phyloP scores from a whole-genome alignment of 148 eudicot species.

The Amaranthus palmeri region DNA sequence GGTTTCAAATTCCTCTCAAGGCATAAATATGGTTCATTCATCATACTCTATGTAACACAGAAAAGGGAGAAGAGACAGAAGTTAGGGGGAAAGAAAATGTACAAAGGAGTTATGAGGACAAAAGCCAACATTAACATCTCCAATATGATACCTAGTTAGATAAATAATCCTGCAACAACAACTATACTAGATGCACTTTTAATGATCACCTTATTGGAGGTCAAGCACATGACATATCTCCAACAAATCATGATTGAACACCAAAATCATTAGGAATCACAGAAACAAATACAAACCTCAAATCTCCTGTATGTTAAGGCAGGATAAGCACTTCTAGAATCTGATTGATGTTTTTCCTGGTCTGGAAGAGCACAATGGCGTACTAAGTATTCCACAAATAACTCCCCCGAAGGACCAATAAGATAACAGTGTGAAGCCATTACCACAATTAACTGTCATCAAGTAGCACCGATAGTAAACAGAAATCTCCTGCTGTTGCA shows the following conservation, averaged over 20 bases:
- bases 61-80: neutral
- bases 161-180: neutral
- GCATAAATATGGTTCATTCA: too few species aligned
- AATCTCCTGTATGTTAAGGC: constrained; percentile 41
- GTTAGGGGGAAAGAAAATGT: neutral
- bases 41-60: neutral
- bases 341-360: constrained; percentile 38
- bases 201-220: neutral
- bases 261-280: neutral
- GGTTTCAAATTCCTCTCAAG: neutral
- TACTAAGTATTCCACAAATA: constrained; percentile 88
- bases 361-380: constrained; percentile 76
- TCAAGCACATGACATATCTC: neutral
- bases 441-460: constrained; percentile 74
- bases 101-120: neutral
- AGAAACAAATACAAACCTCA: constrained; percentile 47
- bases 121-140: neutral
- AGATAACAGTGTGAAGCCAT: constrained; percentile 99
- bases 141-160: neutral
- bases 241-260: neutral
- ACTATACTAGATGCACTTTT: neutral
- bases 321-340: constrained; percentile 38
- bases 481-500: constrained; percentile 1
- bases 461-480: constrained; percentile 17
- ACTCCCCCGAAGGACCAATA: constrained; percentile 91